Evolutionary conservation across 2,329 filamentous ascomycete genomes (phyloP).

Genomic region (Phyllosticta paracitricarpa): DNA sequence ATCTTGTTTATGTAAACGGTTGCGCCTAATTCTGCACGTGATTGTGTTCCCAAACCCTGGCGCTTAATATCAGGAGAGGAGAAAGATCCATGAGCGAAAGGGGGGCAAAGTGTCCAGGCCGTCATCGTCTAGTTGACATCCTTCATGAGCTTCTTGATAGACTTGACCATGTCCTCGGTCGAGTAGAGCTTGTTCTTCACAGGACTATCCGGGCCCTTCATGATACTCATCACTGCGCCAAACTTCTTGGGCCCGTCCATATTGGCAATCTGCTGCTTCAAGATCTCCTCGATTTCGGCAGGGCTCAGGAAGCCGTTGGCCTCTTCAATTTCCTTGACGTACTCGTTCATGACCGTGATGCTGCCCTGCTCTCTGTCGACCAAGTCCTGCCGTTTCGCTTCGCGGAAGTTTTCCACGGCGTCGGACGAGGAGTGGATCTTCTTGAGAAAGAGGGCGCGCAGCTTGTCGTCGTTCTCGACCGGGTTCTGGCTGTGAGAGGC

Average conservation of each 20-base stretch:
- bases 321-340: constrained; percentile 47
- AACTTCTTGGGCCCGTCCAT: not conserved
- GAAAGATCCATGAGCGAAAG: not conserved
- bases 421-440: constrained; percentile 48
- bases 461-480: constrained; percentile 59
- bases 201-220: not conserved
- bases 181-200: not conserved
- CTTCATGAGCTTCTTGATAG: not conserved
- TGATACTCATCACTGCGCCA: not conserved
- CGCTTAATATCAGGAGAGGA: not conserved
- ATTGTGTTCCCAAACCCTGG: not conserved
- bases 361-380: constrained; percentile 61
- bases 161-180: not conserved
- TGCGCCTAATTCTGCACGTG: not conserved
- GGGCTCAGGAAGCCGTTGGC: not conserved
- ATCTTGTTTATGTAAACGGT: not conserved
- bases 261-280: not conserved
- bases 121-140: not conserved
- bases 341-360: constrained; percentile 54
- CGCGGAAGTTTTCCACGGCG: constrained; percentile 53
- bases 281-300: not conserved
- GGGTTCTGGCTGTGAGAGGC: constrained; percentile 62
- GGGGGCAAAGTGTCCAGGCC: not conserved
- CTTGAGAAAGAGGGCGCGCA: constrained; percentile 59
- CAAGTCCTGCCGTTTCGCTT: constrained; percentile 56